Evolutionary conservation across 2,329 filamentous ascomycete genomes (phyloP).

Genomic region (Hymenoscyphus occultus): DNA sequence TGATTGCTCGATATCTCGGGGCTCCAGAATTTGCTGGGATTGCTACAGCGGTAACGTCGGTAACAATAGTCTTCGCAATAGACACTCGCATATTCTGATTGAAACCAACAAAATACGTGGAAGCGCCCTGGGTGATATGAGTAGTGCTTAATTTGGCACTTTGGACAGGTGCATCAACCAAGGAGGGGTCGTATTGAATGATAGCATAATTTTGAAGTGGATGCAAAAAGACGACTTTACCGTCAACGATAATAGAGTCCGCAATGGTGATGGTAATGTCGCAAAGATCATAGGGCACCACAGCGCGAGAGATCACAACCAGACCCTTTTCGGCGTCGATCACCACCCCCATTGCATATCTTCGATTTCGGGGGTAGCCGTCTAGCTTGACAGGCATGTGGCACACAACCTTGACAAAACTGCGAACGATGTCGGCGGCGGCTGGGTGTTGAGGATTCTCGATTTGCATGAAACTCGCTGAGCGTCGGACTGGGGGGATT

Average conservation of each 20-base stretch:
- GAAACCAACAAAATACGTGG: slow-evolving; percentile 97
- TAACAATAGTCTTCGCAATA: slow-evolving; percentile 89
- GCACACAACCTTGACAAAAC: slow-evolving; percentile 90
- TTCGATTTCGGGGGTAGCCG: slow-evolving; percentile 91
- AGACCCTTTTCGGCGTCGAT: slow-evolving; percentile 95
- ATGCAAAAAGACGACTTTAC: slow-evolving; percentile 93
- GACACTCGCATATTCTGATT: slow-evolving; percentile 94
- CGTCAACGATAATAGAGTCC: slow-evolving; percentile 91
- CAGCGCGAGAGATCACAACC: slow-evolving; percentile 88
- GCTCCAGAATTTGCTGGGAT: slow-evolving; percentile 92
- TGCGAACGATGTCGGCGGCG: slow-evolving; percentile 89
- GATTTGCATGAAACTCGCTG: slow-evolving; percentile 88
- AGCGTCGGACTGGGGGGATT: slow-evolving; percentile 66
- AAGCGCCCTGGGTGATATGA: slow-evolving; percentile 85
- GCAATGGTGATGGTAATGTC: slow-evolving; percentile 96
- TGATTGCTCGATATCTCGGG: slow-evolving; percentile 89
- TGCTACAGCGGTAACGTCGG: slow-evolving; percentile 93
- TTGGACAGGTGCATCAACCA: slow-evolving; percentile 92
- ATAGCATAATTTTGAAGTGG: slow-evolving; percentile 96
- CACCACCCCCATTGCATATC: slow-evolving; percentile 95
- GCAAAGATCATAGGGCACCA: slow-evolving; percentile 94
- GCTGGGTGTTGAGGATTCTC: slow-evolving; percentile 84
- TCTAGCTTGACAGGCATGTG: slow-evolving; percentile 95
- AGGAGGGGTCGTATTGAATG: slow-evolving; percentile 86
- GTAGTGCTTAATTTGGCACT: slow-evolving; percentile 79